Evolutionary conservation across 2,329 filamentous ascomycete genomes (phyloP).

Genomic region (Aaosphaeria arxii): DNA sequence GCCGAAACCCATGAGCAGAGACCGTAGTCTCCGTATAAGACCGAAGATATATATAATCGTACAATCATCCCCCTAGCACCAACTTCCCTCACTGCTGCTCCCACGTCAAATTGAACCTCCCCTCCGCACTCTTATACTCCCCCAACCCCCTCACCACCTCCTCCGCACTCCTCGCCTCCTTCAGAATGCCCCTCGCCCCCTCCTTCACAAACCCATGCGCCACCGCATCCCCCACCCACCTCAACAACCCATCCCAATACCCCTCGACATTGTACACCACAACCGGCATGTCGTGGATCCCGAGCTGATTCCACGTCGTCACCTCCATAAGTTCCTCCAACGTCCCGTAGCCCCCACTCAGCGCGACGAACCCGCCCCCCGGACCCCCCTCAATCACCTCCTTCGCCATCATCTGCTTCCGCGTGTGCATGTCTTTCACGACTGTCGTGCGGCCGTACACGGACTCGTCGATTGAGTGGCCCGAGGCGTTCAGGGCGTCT

Average conservation of each 20-base stretch:
- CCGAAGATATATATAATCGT: too few species aligned
- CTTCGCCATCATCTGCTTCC: constrained; percentile 90
- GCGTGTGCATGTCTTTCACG: constrained; percentile 92
- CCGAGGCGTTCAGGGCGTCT: constrained; percentile 41
- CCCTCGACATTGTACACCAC: constrained; percentile 83
- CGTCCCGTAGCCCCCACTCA: constrained; percentile 89
- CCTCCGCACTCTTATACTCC: constrained; percentile 72
- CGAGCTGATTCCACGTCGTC: constrained; percentile 92
- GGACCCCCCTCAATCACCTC: constrained; percentile 79
- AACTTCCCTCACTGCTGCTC: constrained; percentile 40
- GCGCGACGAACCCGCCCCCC: constrained; percentile 83
- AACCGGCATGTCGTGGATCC: constrained; percentile 76
- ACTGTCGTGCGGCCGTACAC: constrained; percentile 82
- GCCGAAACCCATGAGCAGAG: too few species aligned
- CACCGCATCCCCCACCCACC: constrained; percentile 77
- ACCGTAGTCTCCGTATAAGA: too few species aligned
- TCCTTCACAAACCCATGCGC: constrained; percentile 71
- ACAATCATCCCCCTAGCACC: too few species aligned
- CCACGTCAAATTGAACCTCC: constrained; percentile 81
- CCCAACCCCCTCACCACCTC: constrained; percentile 69
- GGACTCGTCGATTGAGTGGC: constrained; percentile 55
- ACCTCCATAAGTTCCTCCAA: constrained; percentile 94
- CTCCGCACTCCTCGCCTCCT: constrained; percentile 69
- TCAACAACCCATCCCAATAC: constrained; percentile 84
- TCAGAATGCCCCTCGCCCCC: constrained; percentile 72